Conservation (phyloP, 257 asterid species). For the Nicotiana sylvestris region DNA sequence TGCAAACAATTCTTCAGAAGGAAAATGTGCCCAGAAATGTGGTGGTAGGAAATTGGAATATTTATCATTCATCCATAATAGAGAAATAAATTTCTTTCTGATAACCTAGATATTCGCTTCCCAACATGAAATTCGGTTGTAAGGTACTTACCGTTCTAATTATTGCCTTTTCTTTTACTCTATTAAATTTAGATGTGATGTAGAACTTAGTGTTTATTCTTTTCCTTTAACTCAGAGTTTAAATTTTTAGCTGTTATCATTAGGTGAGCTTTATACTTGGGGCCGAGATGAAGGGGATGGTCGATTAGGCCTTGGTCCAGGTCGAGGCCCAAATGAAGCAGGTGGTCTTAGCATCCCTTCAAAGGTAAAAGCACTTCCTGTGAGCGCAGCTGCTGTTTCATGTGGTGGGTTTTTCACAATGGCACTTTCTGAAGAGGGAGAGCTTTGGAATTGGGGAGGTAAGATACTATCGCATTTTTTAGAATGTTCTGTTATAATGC, state of each 20-base stretch:
- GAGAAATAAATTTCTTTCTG: too few species aligned
- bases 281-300: constrained; percentile 99
- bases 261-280: constrained; percentile 88
- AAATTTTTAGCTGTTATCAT: neutral
- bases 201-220: neutral
- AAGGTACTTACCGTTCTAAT: neutral
- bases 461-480: constrained; percentile 7
- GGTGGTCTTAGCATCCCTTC: constrained; percentile 89
- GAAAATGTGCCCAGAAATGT: neutral
- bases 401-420: constrained; percentile 98
- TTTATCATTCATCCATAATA: neutral
- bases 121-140: neutral
- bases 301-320: constrained; percentile 94
- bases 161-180: neutral
- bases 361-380: constrained; percentile 66
- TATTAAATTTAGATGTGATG: neutral
- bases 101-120: neutral
- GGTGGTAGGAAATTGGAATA: neutral
- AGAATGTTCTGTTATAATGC: neutral
- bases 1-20: neutral
- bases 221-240: constrained; percentile 4
- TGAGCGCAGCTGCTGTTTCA: constrained; percentile 75
- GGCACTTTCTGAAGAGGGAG: constrained; percentile 84
- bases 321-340: constrained; percentile 85
- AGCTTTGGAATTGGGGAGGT: constrained; percentile 99